Evolutionary conservation across 257 asterid species (phyloP).

Genomic region (Solanum appendiculatum): DNA sequence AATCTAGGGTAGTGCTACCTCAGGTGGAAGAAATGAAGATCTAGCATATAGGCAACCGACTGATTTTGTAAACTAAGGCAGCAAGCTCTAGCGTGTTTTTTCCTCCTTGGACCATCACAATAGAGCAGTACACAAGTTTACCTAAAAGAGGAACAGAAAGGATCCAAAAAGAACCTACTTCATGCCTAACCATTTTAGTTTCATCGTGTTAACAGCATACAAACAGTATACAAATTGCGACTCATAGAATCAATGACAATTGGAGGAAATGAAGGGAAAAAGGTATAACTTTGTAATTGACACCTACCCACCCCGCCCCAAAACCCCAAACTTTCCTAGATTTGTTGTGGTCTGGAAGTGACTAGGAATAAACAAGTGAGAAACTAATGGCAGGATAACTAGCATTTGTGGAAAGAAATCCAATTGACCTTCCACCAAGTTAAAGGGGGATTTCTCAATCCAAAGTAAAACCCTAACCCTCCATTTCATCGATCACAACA

Average conservation of each 20-base stretch:
- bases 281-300: background rate
- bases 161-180: background rate
- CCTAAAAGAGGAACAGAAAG: background rate
- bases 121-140: background rate
- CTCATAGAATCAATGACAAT: background rate
- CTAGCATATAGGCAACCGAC: background rate
- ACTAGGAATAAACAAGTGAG: background rate
- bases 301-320: background rate
- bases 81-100: background rate
- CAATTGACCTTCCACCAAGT: background rate
- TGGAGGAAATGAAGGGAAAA: background rate
- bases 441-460: background rate
- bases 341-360: background rate
- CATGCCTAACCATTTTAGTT: background rate
- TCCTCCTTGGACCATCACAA: background rate
- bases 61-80: background rate
- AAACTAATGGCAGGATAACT: background rate
- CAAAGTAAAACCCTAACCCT: background rate
- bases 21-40: background rate
- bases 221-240: background rate
- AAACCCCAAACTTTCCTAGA: background rate
- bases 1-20: background rate
- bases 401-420: background rate
- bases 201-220: background rate
- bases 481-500: background rate